A percentile compares a stretch with the other conserved stretches of the same genome.
Evolutionary conservation across 1,284 basidiomycete genomes (phyloP).

Genomic region (Ustilago vetiveriae): DNA sequence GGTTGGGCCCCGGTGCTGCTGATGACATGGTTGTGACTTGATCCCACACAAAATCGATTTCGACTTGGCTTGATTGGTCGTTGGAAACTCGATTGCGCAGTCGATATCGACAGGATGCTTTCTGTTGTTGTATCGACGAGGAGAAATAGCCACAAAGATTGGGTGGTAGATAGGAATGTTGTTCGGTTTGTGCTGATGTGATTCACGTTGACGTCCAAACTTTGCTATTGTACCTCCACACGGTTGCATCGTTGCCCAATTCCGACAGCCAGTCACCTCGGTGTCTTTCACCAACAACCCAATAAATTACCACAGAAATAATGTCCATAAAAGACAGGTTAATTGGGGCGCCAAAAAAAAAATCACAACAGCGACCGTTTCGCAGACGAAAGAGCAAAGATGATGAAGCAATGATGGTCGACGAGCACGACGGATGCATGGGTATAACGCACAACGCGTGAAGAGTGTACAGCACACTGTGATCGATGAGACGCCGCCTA

Average conservation of each 20-base stretch:
- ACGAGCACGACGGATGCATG: not conserved
- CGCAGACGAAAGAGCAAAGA: not conserved
- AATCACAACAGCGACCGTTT: no score
- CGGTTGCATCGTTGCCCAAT: no score
- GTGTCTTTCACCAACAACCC: no score
- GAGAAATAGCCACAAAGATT: not conserved
- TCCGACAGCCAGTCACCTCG: no score
- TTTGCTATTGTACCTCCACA: no score
- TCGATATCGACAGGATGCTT: no score
- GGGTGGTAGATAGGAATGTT: not conserved
- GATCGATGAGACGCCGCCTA: constrained; percentile 1
- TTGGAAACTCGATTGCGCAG: no score
- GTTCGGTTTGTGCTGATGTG: not conserved
- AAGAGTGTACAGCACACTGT: not conserved
- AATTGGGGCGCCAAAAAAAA: not conserved
- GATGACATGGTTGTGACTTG: constrained; percentile 4
- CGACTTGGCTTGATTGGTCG: no score
- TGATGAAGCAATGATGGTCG: not conserved
- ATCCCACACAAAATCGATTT: no score
- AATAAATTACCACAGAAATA: no score
- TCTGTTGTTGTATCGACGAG: no score
- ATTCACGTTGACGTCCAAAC: not conserved
- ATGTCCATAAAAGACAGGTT: not conserved
- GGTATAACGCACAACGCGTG: constrained; percentile 19
- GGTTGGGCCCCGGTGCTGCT: constrained; percentile 29